Conservation (phyloP, 2,329 filamentous ascomycete species). For the Lachnellula cervina region DNA sequence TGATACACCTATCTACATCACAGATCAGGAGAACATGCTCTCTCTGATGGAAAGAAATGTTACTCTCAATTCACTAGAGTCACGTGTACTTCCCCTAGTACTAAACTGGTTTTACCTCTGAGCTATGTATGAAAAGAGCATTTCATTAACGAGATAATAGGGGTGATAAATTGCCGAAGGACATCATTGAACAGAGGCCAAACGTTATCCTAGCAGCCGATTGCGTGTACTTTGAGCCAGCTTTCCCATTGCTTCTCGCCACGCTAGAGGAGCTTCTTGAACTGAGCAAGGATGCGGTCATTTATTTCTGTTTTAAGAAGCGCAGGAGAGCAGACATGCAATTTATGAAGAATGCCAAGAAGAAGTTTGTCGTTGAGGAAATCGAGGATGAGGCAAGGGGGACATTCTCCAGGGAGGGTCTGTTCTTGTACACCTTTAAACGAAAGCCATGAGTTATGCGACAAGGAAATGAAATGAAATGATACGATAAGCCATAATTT, state of each 20-base stretch:
- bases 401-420: constrained; percentile 50
- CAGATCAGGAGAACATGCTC: constrained; percentile 84
- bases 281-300: constrained; percentile 58
- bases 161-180: constrained; percentile 54
- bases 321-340: constrained; percentile 74
- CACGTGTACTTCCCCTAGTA: constrained; percentile 59
- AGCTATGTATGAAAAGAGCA: neutral
- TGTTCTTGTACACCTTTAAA: constrained; percentile 58
- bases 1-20: constrained; percentile 63
- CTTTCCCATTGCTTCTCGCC: constrained; percentile 79
- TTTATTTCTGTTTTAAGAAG: constrained; percentile 93
- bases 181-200: constrained; percentile 54
- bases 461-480: neutral
- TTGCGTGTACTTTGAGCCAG: constrained; percentile 95
- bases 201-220: constrained; percentile 89
- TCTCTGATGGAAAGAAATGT: constrained; percentile 84
- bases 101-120: constrained; percentile 68
- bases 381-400: constrained; percentile 56
- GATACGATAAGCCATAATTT: too few species aligned
- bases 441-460: constrained; percentile 31
- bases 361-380: constrained; percentile 59
- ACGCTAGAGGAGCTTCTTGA: constrained; percentile 72
- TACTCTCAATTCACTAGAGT: constrained; percentile 65
- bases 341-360: constrained; percentile 67
- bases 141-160: constrained; percentile 33